These are phyloP conservation scores for Puccinia novopanici DNA, from an alignment of 1,284 basidiomycete species.

Conservation along the genomic window DNA sequence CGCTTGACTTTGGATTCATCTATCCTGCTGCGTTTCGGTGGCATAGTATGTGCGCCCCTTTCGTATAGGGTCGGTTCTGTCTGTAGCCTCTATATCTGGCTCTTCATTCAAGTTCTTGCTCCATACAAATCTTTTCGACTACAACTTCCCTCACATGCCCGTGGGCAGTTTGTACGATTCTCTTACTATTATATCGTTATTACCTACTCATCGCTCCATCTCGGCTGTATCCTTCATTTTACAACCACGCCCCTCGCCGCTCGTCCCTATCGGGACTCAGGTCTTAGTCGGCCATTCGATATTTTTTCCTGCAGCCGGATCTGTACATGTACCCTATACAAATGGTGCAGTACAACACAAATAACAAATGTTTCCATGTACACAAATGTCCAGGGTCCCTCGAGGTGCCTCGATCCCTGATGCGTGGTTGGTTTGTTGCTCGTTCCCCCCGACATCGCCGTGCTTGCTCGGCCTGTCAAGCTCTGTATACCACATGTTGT, in stretches of 20 bases:
- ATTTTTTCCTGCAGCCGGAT: conserved; percentile 1
- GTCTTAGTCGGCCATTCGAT: not conserved
- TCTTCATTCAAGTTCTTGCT: not conserved
- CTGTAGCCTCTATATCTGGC: not conserved
- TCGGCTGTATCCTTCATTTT: not conserved
- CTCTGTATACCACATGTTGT: conserved; percentile 38
- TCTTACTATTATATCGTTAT: no score
- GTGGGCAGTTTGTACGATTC: not conserved
- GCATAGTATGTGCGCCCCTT: not conserved
- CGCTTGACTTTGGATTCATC: not conserved
- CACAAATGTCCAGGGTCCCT: no score
- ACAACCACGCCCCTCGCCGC: not conserved
- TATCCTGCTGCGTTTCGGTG: not conserved
- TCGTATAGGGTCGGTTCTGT: not conserved
- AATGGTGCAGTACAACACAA: not conserved
- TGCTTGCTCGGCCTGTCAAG: not conserved
- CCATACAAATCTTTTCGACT: not conserved
- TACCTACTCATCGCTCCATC: not conserved
- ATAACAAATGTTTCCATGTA: conserved; percentile 13
- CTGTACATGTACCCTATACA: not conserved
- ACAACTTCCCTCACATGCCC: not conserved
- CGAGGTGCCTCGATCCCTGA: conserved; percentile 19
- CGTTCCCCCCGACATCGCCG: not conserved
- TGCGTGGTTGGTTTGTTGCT: not conserved
- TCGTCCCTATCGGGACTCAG: conserved; percentile 14